A percentile compares a stretch with the other conserved stretches of the same genome.
These are phyloP conservation scores for Psidium guajava DNA, from an alignment of 345 rosid species.

Conservation along the genomic window DNA sequence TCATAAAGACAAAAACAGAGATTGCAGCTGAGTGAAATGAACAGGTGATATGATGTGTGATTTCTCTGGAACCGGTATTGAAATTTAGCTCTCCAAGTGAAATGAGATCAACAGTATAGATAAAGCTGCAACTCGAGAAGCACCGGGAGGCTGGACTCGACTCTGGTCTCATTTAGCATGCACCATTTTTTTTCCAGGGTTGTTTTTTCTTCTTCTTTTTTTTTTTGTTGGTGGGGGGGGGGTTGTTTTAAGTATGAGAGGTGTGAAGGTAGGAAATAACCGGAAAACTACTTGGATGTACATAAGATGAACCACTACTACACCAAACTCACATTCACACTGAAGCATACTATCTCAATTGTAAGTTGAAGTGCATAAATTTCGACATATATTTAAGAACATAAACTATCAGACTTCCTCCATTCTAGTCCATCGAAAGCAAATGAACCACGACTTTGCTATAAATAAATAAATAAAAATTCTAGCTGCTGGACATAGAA, in stretches of 20 bases:
- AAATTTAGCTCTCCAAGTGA: neutral
- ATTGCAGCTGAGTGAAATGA: neutral
- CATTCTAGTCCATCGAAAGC: neutral
- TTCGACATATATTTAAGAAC: neutral
- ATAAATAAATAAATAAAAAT: neutral
- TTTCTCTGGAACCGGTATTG: neutral
- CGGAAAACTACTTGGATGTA: neutral
- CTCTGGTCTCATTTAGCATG: neutral
- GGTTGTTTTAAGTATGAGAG: neutral
- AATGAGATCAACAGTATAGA: neutral
- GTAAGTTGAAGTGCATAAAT: neutral
- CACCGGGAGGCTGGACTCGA: neutral
- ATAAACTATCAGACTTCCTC: neutral
- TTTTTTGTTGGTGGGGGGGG: too few relatives aligned
- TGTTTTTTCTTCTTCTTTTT: too few relatives aligned
- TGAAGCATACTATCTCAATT: neutral
- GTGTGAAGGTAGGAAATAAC: neutral
- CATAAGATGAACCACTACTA: neutral
- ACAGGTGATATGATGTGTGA: neutral
- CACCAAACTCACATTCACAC: neutral
- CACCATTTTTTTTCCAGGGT: neutral
- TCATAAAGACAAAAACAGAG: neutral
- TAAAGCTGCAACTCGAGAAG: neutral
- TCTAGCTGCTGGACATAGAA: neutral
- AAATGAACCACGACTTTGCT: neutral